These are phyloP conservation scores for Metschnikowia amazonensis DNA, from an alignment of 805 yeast genomes.

Conservation along the genomic window DNA sequence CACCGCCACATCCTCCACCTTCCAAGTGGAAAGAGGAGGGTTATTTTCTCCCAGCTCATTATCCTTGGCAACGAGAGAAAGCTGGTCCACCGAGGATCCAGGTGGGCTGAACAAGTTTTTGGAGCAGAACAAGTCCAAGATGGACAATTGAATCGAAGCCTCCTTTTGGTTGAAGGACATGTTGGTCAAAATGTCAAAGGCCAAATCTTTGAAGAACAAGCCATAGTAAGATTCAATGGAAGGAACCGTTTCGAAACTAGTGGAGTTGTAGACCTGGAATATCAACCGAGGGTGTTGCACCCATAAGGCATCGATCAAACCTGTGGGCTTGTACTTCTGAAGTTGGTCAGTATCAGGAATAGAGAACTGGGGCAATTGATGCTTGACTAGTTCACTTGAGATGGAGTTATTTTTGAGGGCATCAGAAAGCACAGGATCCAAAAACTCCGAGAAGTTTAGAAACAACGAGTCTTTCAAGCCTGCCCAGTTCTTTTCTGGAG, in stretches of 20 bases:
- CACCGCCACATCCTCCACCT: conserved; percentile 83
- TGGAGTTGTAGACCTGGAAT: conserved; percentile 57
- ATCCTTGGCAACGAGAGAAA: conserved; percentile 41
- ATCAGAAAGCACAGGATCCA: conserved; percentile 32
- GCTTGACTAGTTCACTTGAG: conserved; percentile 38
- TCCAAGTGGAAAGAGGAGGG: conserved; percentile 67
- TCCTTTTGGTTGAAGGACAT: conserved; percentile 87
- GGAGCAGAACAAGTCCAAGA: conserved; percentile 68
- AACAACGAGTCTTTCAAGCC: conserved; percentile 28
- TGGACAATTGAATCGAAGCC: conserved; percentile 77
- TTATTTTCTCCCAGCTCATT: conserved; percentile 38
- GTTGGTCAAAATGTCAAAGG: conserved; percentile 69
- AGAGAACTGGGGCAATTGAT: conserved; percentile 38
- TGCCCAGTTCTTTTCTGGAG: conserved; percentile 40
- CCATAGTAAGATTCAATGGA: conserved; percentile 35
- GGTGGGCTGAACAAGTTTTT: conserved; percentile 50
- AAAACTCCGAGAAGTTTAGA: conserved; percentile 28
- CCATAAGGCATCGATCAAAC: conserved; percentile 63
- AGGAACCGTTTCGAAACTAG: conserved; percentile 59
- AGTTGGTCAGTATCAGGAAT: conserved; percentile 25
- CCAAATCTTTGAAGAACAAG: conserved; percentile 67
- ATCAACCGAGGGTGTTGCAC: conserved; percentile 50
- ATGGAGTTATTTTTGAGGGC: conserved; percentile 34
- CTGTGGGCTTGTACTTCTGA: conserved; percentile 22
- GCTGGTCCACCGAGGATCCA: conserved; percentile 73